These are phyloP conservation scores for Diplocarpon rosae DNA, from an alignment of 2,329 filamentous ascomycete genomes.

Conservation along the genomic window DNA sequence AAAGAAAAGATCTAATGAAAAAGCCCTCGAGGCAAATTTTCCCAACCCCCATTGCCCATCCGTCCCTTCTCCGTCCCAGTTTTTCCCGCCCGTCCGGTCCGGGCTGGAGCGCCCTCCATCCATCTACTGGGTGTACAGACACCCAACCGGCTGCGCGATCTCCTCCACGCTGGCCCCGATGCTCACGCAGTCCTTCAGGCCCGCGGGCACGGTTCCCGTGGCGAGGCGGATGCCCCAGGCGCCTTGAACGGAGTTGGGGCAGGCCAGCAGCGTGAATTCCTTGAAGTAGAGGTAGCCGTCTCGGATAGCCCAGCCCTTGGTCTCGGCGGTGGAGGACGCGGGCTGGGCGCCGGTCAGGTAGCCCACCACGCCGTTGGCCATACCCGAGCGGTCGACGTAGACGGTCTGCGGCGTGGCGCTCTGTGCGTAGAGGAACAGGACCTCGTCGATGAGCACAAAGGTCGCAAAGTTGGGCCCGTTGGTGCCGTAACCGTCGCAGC, in stretches of 20 bases:
- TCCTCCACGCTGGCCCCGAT: too few relatives aligned
- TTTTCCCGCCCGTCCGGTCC: too few relatives aligned
- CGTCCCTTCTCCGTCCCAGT: too few relatives aligned
- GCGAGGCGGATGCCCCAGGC: neutral
- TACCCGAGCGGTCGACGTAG: conserved; percentile 2
- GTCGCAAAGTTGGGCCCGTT: neutral
- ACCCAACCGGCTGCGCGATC: too few relatives aligned
- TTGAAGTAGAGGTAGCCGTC: conserved; percentile 2
- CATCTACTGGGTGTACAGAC: too few relatives aligned
- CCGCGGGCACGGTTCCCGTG: conserved; percentile 2
- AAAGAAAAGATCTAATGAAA: too few relatives aligned
- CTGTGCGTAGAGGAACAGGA: neutral
- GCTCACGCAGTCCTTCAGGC: neutral
- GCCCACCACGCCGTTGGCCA: conserved; percentile 1
- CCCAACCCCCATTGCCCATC: too few relatives aligned
- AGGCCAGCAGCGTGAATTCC: neutral
- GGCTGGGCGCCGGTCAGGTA: conserved; percentile 1
- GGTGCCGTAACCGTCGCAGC: neutral
- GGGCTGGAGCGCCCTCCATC: too few relatives aligned
- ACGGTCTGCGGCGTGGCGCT: neutral
- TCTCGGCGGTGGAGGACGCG: neutral
- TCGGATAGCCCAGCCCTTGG: neutral
- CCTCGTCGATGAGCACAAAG: conserved; percentile 1
- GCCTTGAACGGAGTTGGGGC: neutral
- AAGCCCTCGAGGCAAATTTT: too few relatives aligned